Base-by-base conservation (phyloP, 1,284 basidiomycete species). In the Rhizoctonia solani region DNA sequence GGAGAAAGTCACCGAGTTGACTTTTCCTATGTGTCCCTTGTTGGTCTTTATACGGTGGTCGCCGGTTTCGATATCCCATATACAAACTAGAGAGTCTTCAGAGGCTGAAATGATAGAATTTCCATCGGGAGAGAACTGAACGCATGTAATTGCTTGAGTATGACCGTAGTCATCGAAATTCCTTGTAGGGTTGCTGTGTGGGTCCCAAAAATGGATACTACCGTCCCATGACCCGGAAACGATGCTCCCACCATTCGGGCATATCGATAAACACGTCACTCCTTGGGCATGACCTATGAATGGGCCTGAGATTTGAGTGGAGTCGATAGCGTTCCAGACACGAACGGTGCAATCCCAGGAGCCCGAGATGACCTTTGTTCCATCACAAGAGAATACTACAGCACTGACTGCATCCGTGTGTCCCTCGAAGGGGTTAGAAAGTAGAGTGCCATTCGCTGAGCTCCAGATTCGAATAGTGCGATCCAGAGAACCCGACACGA, bases 21-120 rank as follows among this genome's bases (percentile, higher is more conserved):
- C n/a, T n/a, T n/a, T n/a, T n/a, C n/a, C n/a, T n/a, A n/a, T n/a
- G n/a, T n/a, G n/a, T n/a, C n/a, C n/a, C n/a, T n/a, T n/a, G n/a
- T n/a, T n/a, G n/a, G n/a, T n/a, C n/a, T n/a, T n/a, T n/a, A n/a
- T n/a, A n/a, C n/a, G n/a, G n/a, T n/a, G 39, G 21, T 41, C 41
- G 16, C 66, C 54, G 6, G 34, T 69, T 14, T 23, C 19, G 5
- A 25, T 47, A 53, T 69, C 49, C 69, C 55, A 69, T 29, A 69
- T 14, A 16, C 55, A 55, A 13, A 69, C 30, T 1, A 68, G 61
- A 3, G 23, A 21, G 34, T 69, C 69, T 14, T 34, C 6, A 19
- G 69, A 69, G 19, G 55, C 67, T 2, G 67, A 68, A 3, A 41
- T 68, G 19, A 69, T 9, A 39, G 16, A 39, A 39, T 8, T 16